These are phyloP conservation scores for Pseudozyma thailandica DNA, from an alignment of 1,284 basidiomycete species.

Conservation along the genomic window DNA sequence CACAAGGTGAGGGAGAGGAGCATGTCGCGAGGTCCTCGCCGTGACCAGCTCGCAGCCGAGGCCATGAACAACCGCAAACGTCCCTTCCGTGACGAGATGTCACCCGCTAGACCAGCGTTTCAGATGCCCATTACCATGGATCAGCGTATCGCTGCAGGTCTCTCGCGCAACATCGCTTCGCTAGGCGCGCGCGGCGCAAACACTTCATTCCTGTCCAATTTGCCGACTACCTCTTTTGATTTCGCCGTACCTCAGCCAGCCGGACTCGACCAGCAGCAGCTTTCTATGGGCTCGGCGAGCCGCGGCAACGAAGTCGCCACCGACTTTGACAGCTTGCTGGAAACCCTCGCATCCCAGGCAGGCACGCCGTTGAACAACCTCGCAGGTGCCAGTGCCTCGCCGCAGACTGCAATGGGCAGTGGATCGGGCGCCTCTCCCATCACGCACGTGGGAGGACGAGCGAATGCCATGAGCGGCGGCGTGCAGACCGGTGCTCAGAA, in stretches of 20 bases:
- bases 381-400: slow-evolving; percentile 29
- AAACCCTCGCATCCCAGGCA: slow-evolving; percentile 45
- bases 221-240: slow-evolving; percentile 57
- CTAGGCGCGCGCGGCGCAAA: slow-evolving; percentile 39
- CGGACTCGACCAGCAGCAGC: slow-evolving; percentile 19
- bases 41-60: slow-evolving; percentile 37
- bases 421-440: slow-evolving; percentile 41
- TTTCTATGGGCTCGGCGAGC: slow-evolving; percentile 10
- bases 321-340: slow-evolving; percentile 45
- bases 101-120: slow-evolving; percentile 55
- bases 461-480: slow-evolving; percentile 3
- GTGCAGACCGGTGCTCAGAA: slow-evolving; percentile 24
- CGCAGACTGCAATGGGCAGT: slow-evolving; percentile 33
- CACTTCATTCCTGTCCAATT: slow-evolving; percentile 34
- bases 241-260: slow-evolving; percentile 51
- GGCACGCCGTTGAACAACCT: slow-evolving; percentile 36
- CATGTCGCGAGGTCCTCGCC: slow-evolving; percentile 55
- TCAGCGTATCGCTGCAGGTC: slow-evolving; percentile 63
- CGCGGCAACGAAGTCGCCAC: slow-evolving; percentile 18
- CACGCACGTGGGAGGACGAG: slow-evolving; percentile 2
- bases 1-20: slow-evolving; percentile 66
- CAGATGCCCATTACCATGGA: slow-evolving; percentile 59
- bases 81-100: slow-evolving; percentile 58
- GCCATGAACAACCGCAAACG: slow-evolving; percentile 59
- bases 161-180: slow-evolving; percentile 61